Base-by-base conservation (phyloP, 306 rosid genomes). In the Quercus cerris region DNA sequence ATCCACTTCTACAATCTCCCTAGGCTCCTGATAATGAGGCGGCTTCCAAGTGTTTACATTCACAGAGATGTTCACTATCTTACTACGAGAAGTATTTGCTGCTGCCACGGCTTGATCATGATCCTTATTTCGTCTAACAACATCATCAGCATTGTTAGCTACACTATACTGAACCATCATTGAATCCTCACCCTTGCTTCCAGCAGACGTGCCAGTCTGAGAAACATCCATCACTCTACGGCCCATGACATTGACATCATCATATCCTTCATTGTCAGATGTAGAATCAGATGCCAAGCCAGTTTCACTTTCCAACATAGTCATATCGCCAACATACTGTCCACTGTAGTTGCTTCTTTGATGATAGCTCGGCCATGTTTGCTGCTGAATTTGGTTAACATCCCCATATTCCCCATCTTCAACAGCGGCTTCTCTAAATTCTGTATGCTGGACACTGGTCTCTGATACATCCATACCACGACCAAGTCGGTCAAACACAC, bases 401-500 rank as follows among this genome's bases (percentile, higher is more conserved):
- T 87, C 87, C 85, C 83, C 94, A 86, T 76, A 81, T 20, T 80
- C 66, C 55, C 46, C 82, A 62, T 86, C 86, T 71, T 77, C 88
- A 5, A 67, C 63, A 64, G 59, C 75, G 28, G 78, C 78, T 75
- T 52, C 86, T 73, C 84, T 70, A 78, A 38, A 85, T 35, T 70
- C 79, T 58, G 74, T 74, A 86, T 70, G 80, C 69, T 83, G 92
- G 52, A 64, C 74, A 67, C 73, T 76, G 51, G 71, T 75, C 76
- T 80, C 88, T 54, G 74, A 85, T 49, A 86, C 76, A 78, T 80
- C 81, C 81, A 84, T 57, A 58, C 83, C 91, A 77, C 88, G 84
- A 76, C 99, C 89, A 59, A 95, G 94, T 76, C 99, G 90, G 74
- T 95, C 97, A 90, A 95, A 95, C 75, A 95, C 99, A 85, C 91